A percentile compares a stretch with the other conserved stretches of the same genome.
These are phyloP conservation scores for Psilocybe cyanescens DNA, from an alignment of 768 basidiomycete species.

Conservation along the genomic window DNA sequence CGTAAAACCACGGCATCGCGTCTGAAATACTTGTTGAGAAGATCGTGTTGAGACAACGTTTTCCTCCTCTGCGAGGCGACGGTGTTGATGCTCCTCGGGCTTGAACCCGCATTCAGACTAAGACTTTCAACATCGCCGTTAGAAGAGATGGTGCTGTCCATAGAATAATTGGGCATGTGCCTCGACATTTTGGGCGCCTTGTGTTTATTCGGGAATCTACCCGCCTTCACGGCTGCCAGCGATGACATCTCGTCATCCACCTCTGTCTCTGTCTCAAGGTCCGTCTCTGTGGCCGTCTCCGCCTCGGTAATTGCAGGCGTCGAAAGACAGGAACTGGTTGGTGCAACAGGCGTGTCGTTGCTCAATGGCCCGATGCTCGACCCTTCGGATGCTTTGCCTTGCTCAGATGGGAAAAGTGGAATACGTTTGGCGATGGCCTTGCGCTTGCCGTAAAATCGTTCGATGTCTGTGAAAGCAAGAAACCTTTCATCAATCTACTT, in stretches of 20 bases:
- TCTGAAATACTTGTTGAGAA: constrained; percentile 88
- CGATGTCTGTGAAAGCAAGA: constrained; percentile 68
- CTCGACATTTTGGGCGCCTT: constrained; percentile 25
- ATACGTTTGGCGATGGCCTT: constrained; percentile 88
- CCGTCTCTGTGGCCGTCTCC: constrained; percentile 75
- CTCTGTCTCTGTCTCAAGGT: constrained; percentile 69
- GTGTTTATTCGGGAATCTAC: constrained; percentile 16
- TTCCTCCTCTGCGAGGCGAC: constrained; percentile 30
- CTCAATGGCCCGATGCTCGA: constrained; percentile 16
- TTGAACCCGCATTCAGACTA: neutral
- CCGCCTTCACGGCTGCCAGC: constrained; percentile 8
- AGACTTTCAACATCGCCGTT: constrained; percentile 20
- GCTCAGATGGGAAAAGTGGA: constrained; percentile 47
- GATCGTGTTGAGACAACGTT: constrained; percentile 78
- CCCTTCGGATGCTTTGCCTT: constrained; percentile 14
- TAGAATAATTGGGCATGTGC: constrained; percentile 36
- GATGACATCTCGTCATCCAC: constrained; percentile 40
- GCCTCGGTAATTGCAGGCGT: constrained; percentile 74
- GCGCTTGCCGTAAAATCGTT: constrained; percentile 90
- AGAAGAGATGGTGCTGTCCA: constrained; percentile 36
- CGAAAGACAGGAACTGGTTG: constrained; percentile 35
- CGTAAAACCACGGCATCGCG: constrained; percentile 81
- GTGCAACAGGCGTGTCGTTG: constrained; percentile 23
- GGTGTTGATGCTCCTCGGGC: constrained; percentile 13
- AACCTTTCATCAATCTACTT: constrained; percentile 6